Base-by-base conservation (phyloP, 2,329 filamentous ascomycete species). In the Xylaria polymorpha region DNA sequence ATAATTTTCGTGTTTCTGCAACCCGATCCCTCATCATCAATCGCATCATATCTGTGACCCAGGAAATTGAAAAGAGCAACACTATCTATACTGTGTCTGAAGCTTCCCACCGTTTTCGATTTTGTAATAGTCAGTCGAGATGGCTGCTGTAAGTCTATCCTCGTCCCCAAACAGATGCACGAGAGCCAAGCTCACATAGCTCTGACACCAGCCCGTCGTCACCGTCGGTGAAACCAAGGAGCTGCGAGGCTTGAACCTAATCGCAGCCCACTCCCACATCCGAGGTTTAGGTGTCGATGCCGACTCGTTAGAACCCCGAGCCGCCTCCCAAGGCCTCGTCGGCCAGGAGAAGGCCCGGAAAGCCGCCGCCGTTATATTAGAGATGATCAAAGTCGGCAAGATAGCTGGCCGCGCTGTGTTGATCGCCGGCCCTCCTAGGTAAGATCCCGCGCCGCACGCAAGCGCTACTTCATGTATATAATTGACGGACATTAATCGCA, bases 381-480 rank as follows among this genome's bases (percentile, higher is more conserved):
- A 97, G 85, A 99, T 99, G 96, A 97, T 97, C 77, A 98, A 97
- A 84, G 94, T 98, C 79, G 95, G 95, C 78, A 98, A 98, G 86
- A 98, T 99, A 83, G 96, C 96, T 68, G 96, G 96, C 62, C 90
- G 95, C 77, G 96, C 96, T 41, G 93, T 98, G 39, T 85, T 99
- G 75, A 97, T 99, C 77, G 95, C 96, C 58, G 96, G 96, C 0
- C 96, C 96, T 69, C 96, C 96, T 4, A 95, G 89, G 89, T 90
- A 82, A 68, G 80, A 68, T 58, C 46, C 6, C 35, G n/a, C 18
- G 18, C 53, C 32, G 10, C 7, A 22, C 20, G 7, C n/a, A 22
- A 8, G n/a, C 37, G 10, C 39, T 1, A 18, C 20, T 12, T 39
- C 20, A 14, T 3, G 25, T 15, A 41, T 22, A 7, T 43, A 12